phyloP scores from a whole-genome alignment of 2,329 filamentous ascomycete species.

The Aspergillus transmontanensis region DNA sequence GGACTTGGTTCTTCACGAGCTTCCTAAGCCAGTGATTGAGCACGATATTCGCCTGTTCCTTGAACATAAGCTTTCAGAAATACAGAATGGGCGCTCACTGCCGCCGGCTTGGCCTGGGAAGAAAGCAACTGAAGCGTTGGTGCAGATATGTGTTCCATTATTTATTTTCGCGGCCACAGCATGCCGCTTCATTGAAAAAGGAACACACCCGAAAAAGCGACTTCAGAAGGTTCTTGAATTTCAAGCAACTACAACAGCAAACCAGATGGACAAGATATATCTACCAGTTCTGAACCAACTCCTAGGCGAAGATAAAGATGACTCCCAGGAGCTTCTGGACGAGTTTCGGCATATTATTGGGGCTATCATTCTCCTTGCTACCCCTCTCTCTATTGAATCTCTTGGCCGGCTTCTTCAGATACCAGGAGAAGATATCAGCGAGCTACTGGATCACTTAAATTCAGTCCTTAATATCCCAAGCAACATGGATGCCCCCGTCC shows the following conservation, averaged over 20 bases:
- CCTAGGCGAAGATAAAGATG: conserved; percentile 13
- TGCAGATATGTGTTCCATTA: conserved; percentile 14
- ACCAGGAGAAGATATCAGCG: conserved; percentile 11
- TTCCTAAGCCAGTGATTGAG: conserved; percentile 22
- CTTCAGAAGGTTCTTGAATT: conserved; percentile 19
- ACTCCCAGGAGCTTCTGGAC: conserved; percentile 14
- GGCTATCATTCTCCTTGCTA: conserved; percentile 24
- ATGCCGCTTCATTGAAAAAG: too few relatives aligned
- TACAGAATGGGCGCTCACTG: conserved; percentile 14
- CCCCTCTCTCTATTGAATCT: conserved; percentile 22
- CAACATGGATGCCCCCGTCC: conserved; percentile 12
- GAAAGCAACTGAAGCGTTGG: conserved; percentile 1
- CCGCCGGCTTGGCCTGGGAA: conserved; percentile 17
- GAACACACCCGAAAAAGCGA: conserved; percentile 9
- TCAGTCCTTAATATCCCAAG: conserved; percentile 23
- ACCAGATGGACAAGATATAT: conserved; percentile 31
- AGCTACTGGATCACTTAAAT: conserved; percentile 18
- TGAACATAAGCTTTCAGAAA: conserved; percentile 15
- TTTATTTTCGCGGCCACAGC: conserved; percentile 13
- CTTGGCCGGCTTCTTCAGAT: conserved; percentile 15
- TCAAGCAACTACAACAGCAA: conserved; percentile 12
- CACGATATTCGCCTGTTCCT: conserved; percentile 29
- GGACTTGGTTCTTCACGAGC: conserved; percentile 28
- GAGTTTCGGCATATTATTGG: conserved; percentile 26
- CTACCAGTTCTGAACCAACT: conserved; percentile 26